Conservation (phyloP, 768 basidiomycete genomes). For the Panaeolus papilionaceus region DNA sequence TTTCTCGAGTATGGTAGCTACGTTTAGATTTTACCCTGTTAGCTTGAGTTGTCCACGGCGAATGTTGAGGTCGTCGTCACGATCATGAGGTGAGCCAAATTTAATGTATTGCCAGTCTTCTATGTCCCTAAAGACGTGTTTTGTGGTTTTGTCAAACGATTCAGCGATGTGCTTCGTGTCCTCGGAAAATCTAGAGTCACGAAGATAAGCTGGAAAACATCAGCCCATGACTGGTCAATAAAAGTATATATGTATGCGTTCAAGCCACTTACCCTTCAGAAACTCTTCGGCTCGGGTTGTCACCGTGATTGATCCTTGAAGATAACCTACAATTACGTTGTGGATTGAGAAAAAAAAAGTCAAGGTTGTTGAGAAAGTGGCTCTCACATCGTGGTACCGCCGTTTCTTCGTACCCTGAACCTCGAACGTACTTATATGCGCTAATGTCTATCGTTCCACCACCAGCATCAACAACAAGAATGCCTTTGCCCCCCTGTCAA, state of each 20-base stretch:
- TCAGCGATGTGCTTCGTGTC: conserved; percentile 45
- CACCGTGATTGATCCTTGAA: conserved; percentile 57
- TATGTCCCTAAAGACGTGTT: conserved; percentile 45
- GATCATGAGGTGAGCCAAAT: conserved; percentile 51
- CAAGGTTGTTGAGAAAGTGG: too few species aligned
- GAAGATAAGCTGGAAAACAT: too few species aligned
- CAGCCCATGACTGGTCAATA: too few species aligned
- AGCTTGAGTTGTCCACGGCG: conserved; percentile 52
- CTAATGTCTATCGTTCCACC: conserved; percentile 71
- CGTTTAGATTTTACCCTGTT: conserved; percentile 30
- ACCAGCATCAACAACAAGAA: conserved; percentile 66
- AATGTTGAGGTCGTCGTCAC: conserved; percentile 45
- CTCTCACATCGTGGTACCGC: conserved; percentile 47
- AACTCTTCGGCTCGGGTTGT: conserved; percentile 44
- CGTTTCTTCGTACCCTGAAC: conserved; percentile 53
- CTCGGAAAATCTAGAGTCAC: conserved; percentile 42
- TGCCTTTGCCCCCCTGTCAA: conserved; percentile 47
- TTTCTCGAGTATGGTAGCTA: too few species aligned
- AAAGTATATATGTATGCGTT: too few species aligned
- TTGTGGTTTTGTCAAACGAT: conserved; percentile 53
- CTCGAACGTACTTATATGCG: conserved; percentile 48
- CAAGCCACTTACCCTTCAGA: conserved; percentile 38
- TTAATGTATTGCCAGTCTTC: conserved; percentile 49
- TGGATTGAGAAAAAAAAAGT: conserved; percentile 8
- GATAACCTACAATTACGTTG: conserved; percentile 24